Base-by-base conservation (phyloP, 2,329 filamentous ascomycete genomes). In the Colletotrichum sp. region DNA sequence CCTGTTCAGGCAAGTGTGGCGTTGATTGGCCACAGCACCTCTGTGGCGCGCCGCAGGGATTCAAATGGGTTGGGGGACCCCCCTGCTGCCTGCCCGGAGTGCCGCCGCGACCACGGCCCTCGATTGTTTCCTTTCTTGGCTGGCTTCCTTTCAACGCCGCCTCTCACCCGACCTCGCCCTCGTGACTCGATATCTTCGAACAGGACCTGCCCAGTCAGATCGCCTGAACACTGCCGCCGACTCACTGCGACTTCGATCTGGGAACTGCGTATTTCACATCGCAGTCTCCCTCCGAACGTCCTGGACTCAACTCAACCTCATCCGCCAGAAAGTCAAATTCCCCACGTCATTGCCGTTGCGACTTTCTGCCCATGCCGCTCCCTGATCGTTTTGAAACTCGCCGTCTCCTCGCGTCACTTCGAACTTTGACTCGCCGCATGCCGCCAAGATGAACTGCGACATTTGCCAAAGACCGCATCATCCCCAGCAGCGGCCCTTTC, bases 401-500 rank as follows among this genome's bases (percentile, higher is more conserved):
- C 21, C 30, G 26, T 43, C 69, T 30, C 67, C 62, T 67, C 62
- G 63, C 43, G 21, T 64, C 21, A 36, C 38, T 48, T 28, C 36
- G 26, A 52, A 52, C 43, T 52, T 63, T 16, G 64, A 62, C 32
- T 59, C 43, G 64, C 63, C 18, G 48, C 18, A 69, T 32, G 36
- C 16, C 73, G 56, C 62, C 65, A 70, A 59, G 75, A 94, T 95
- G 92, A 91, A 90, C 81, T 95, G 94, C 86, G 89, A 92, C 82
- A 90, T 94, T 82, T 95, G 94, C 83, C 86, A 87, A 83, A 87
- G 90, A 80, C 82, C 85, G 80, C 86, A 90, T 83, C 87, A 90
- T 77, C 79, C 87, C n/a, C 85, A 87, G 78, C 89, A 87, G 80
- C 83, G 92, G 70, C 91, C 91, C 14, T 94, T 94, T 79, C 87